These are phyloP conservation scores for Tylopilus intermedius DNA, from an alignment of 768 basidiomycete genomes.

Conservation along the genomic window DNA sequence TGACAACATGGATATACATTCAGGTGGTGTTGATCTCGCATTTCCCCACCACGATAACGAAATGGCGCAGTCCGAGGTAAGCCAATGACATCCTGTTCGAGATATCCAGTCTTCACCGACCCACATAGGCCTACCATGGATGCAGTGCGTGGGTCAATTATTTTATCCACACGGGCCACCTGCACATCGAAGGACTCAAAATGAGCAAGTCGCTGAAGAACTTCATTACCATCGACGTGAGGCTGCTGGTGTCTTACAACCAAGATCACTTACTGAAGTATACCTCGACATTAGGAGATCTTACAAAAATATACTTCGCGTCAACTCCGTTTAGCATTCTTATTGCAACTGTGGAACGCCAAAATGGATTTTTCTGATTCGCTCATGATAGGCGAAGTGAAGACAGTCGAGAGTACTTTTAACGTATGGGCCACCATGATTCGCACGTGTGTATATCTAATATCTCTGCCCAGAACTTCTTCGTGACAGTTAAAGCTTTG, in stretches of 20 bases:
- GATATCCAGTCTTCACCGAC: conserved; percentile 4
- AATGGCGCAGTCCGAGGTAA: conserved; percentile 92
- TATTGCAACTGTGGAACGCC: conserved; percentile 86
- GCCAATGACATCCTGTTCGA: conserved; percentile 10
- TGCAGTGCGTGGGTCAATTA: conserved; percentile 97
- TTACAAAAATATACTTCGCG: conserved; percentile 76
- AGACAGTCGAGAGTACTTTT: conserved; percentile 73
- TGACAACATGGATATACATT: conserved; percentile 90
- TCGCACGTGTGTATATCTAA: not conserved
- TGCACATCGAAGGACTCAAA: conserved; percentile 97
- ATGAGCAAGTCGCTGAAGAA: conserved; percentile 99
- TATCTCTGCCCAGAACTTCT: conserved; percentile 73
- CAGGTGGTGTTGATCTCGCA: conserved; percentile 93
- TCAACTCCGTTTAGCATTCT: conserved; percentile 87
- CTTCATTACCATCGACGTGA: conserved; percentile 92
- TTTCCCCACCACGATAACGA: conserved; percentile 99
- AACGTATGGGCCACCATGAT: conserved; percentile 54
- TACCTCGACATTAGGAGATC: conserved; percentile 61
- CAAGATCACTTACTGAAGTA: conserved; percentile 2
- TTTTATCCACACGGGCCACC: conserved; percentile 96
- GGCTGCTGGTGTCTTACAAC: conserved; percentile 22
- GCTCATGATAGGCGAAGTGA: conserved; percentile 84
- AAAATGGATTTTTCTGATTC: conserved; percentile 93
- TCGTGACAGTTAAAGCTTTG: conserved; percentile 80
- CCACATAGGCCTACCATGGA: conserved; percentile 79